These are phyloP conservation scores for Solanum paucissectum DNA, from an alignment of 257 asterid genomes.

Conservation along the genomic window DNA sequence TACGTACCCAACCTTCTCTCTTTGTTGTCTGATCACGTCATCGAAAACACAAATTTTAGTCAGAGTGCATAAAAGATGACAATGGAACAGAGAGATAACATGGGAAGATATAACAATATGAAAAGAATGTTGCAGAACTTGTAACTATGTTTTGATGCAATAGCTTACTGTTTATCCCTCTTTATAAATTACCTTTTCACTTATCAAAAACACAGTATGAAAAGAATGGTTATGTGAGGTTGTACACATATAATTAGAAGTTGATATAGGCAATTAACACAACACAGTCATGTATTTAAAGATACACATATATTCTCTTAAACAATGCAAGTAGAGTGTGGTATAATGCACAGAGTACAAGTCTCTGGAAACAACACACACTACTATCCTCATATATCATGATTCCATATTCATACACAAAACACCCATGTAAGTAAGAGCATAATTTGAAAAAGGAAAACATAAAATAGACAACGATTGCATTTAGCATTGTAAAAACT, in stretches of 20 bases:
- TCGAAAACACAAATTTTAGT: constrained; percentile 4
- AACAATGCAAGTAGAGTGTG: background rate
- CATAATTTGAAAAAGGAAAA: background rate
- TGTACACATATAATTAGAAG: background rate
- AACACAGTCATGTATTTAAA: background rate
- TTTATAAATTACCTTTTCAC: background rate
- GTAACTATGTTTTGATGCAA: background rate
- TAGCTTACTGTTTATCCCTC: background rate
- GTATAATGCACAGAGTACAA: background rate
- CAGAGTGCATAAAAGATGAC: background rate
- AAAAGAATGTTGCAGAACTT: background rate
- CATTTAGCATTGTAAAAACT: background rate
- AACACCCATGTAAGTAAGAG: background rate
- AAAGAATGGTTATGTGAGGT: background rate
- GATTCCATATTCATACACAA: background rate
- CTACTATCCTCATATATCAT: background rate
- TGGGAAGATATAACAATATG: background rate
- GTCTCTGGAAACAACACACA: background rate
- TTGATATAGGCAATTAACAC: background rate
- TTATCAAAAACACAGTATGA: background rate
- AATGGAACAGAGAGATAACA: background rate
- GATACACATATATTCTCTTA: background rate
- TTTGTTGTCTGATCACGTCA: constrained; percentile 51
- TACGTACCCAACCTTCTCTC: constrained; percentile 77
- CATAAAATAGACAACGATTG: background rate